These are phyloP conservation scores for Penicillium canescens DNA, from an alignment of 495 filamentous ascomycete species.

Conservation along the genomic window DNA sequence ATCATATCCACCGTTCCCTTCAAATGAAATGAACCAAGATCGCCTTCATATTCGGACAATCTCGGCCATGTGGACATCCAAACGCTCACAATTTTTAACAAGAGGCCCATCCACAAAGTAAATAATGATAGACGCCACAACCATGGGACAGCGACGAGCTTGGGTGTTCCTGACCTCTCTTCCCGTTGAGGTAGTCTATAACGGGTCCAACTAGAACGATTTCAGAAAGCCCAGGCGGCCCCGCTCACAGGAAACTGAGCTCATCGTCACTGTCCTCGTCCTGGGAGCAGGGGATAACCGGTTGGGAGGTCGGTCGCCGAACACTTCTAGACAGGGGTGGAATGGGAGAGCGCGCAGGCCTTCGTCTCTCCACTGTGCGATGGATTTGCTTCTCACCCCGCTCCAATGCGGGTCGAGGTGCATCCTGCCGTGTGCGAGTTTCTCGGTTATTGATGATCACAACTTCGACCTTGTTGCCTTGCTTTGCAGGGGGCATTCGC, in stretches of 20 bases:
- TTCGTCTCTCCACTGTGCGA: constrained; percentile 21
- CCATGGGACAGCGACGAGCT: neutral
- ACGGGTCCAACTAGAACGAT: neutral
- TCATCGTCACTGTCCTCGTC: constrained; percentile 47
- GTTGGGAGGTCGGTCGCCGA: neutral
- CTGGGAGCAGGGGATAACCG: constrained; percentile 29
- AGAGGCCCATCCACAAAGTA: constrained; percentile 4
- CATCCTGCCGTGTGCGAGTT: neutral
- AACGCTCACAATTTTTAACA: neutral
- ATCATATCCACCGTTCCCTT: constrained; percentile 4
- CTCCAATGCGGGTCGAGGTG: constrained; percentile 1
- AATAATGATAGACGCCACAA: neutral
- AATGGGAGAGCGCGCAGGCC: constrained; percentile 15
- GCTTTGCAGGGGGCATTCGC: neutral
- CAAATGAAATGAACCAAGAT: constrained; percentile 3
- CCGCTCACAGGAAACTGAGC: constrained; percentile 40
- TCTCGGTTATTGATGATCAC: constrained; percentile 36
- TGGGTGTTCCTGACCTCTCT: neutral
- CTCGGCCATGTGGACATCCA: neutral
- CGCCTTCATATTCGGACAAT: neutral
- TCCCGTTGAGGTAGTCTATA: neutral
- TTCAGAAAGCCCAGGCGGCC: neutral
- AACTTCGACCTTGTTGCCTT: constrained; percentile 31
- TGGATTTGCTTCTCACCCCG: constrained; percentile 17
- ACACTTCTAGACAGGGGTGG: neutral